A percentile compares a stretch with the other conserved stretches of the same genome.
These are phyloP conservation scores for Hibiscus syriacus DNA, from an alignment of 345 rosid genomes.

Conservation along the genomic window DNA sequence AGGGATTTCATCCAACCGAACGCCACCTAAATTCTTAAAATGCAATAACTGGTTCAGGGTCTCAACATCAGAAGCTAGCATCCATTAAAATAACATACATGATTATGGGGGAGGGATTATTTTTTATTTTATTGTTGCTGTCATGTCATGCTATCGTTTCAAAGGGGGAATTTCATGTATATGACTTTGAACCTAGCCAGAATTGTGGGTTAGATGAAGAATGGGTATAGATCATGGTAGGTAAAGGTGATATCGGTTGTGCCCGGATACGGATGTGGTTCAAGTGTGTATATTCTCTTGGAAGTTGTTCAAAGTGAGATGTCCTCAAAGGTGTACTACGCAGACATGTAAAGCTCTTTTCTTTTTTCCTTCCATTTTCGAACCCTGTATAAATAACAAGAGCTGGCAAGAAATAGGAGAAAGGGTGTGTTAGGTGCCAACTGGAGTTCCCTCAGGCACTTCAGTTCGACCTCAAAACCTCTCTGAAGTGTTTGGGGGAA, in stretches of 20 bases:
- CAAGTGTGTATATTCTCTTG: too few species aligned
- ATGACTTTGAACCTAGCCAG: conserved; percentile 1
- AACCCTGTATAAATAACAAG: background rate
- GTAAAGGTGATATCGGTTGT: background rate
- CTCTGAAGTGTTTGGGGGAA: conserved; percentile 14
- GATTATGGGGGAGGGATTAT: background rate
- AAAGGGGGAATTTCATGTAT: background rate
- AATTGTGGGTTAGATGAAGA: conserved; percentile 8
- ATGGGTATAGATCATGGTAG: background rate
- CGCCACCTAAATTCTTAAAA: too few species aligned
- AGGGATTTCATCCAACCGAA: too few species aligned
- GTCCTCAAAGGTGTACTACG: too few species aligned
- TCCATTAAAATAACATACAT: background rate
- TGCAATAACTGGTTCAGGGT: background rate
- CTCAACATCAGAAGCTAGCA: background rate
- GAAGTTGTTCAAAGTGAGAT: too few species aligned
- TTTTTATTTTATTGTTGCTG: background rate
- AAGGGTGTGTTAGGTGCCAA: background rate
- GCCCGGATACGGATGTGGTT: too few species aligned
- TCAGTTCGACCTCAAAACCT: background rate
- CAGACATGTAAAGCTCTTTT: background rate
- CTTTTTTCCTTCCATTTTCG: background rate
- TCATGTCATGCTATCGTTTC: background rate
- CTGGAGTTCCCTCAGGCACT: conserved; percentile 6
- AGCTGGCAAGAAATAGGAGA: background rate